A percentile compares a stretch with the other conserved stretches of the same genome.
These are phyloP conservation scores for Aspergillus jensenii DNA, from an alignment of 2,329 filamentous ascomycete genomes.

Conservation along the genomic window DNA sequence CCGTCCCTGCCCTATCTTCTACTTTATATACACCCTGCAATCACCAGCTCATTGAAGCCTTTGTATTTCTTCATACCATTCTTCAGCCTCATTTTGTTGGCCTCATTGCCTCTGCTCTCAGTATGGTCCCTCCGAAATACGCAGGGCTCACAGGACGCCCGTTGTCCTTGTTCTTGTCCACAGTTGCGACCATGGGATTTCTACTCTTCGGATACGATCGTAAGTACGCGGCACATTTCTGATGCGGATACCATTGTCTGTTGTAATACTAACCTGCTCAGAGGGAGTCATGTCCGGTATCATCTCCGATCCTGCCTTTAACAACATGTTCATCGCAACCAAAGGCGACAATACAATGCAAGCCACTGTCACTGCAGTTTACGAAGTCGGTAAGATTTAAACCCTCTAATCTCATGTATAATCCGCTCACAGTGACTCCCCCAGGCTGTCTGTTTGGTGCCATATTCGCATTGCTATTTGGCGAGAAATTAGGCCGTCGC, in stretches of 20 bases:
- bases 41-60: too few relatives aligned
- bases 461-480: constrained; percentile 36
- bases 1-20: too few relatives aligned
- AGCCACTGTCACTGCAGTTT: constrained; percentile 33
- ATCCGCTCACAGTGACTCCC: accelerated
- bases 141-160: constrained; percentile 60
- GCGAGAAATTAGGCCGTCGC: constrained; percentile 38
- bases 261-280: background rate
- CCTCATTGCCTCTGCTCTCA: background rate
- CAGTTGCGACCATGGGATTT: constrained; percentile 64
- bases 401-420: too few relatives aligned
- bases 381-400: constrained; percentile 19
- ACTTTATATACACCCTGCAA: too few relatives aligned
- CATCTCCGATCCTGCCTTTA: constrained; percentile 33
- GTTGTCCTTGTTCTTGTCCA: constrained; percentile 58
- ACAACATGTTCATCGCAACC: constrained; percentile 34
- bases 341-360: constrained; percentile 41
- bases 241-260: background rate
- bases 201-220: constrained; percentile 61
- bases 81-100: too few relatives aligned
- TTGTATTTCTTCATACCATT: too few relatives aligned
- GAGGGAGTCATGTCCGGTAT: constrained; percentile 44
- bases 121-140: constrained; percentile 53
- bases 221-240: constrained; percentile 22
- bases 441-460: constrained; percentile 38